Evolutionary conservation across 345 rosid species (phyloP).

Genomic region (Gossypium anomalum): DNA sequence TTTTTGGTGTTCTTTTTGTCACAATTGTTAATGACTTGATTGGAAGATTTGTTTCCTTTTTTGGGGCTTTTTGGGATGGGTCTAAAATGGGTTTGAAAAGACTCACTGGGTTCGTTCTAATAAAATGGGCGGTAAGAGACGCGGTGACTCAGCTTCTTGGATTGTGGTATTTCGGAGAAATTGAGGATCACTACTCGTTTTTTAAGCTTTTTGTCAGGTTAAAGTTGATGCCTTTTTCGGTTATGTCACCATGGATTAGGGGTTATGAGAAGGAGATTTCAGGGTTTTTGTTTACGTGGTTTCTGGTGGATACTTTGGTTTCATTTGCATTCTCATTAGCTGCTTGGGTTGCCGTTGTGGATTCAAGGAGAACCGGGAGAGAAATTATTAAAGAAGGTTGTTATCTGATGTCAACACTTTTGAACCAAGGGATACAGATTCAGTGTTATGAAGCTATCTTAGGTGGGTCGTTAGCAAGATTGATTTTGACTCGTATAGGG

Average conservation of each 20-base stretch:
- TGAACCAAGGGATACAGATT: conserved; percentile 72
- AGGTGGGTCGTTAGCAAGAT: conserved; percentile 70
- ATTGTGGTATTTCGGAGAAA: conserved; percentile 80
- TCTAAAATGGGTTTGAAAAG: conserved; percentile 74
- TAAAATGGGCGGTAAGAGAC: conserved; percentile 93
- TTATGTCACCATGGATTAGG: conserved; percentile 71
- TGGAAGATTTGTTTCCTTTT: conserved; percentile 52
- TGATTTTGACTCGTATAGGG: conserved; percentile 42
- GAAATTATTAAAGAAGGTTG: conserved; percentile 91
- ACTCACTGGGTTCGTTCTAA: conserved; percentile 72
- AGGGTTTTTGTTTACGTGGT: conserved; percentile 79
- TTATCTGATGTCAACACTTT: conserved; percentile 58
- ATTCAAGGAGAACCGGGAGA: conserved; percentile 75
- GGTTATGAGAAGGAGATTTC: conserved; percentile 89
- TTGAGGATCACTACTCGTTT: conserved; percentile 85
- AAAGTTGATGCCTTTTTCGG: conserved; percentile 88
- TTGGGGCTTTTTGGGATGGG: conserved; percentile 63
- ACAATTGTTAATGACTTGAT: conserved; percentile 60
- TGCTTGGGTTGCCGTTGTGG: conserved; percentile 81
- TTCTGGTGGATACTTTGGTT: conserved; percentile 63
- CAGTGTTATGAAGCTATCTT: conserved; percentile 75
- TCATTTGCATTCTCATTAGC: conserved; percentile 67
- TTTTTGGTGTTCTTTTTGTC: conserved; percentile 64
- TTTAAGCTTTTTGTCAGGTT: conserved; percentile 78
- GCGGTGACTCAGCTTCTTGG: conserved; percentile 82